Evolutionary conservation across 148 eudicot species (phyloP), one percentile per base, ranked within the genome.

Genomic region (Limonium bicolor): DNA sequence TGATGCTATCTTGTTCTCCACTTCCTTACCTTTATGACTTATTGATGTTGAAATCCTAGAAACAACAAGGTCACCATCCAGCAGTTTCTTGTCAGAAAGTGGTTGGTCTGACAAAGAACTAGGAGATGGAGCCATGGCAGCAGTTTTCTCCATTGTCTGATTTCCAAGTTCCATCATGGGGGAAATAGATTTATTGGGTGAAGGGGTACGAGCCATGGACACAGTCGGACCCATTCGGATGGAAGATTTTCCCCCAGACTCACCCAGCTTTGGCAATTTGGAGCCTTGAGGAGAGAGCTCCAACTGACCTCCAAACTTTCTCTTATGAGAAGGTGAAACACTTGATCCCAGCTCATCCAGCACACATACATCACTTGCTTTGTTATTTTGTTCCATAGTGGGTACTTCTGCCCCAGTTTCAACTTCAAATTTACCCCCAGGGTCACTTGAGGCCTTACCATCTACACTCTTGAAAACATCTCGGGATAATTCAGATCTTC

Each of bases 261-360:
- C 36, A 49, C 35, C 53, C 36, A 41, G 34, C 41, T 57, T 80
- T 40, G 15, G 68, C 27, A 61, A 67, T 56, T 70, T 71, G 23
- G 74, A 43, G 51, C 61, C 65, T 21, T 47, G 29, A 23, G 16
- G 47, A 55, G 81, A 69, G 29, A 51, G 45, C 61, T 54, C 50
- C 17, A 52, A 42, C 13, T 37, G 58, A 30, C 33, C 43, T 50
- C 58, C 77, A 36, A 52, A 41, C 59, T 61, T 70, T 58, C 80
- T 75, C 69, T 77, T 88, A 21, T 39, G 58, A 33, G 55, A 49
- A 29, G 40, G 36, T 2, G 17, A 17, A 46, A 35, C 26, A 54
- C 42, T 52, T 46, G 49, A 37, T 16, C 28, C 66, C 34, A 48
- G 59, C 36, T 53, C 69, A 41, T 41, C 18, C 16, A 43, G 29